Base-by-base conservation (phyloP, 441 rosid species). In the Gossypium davidsonii region DNA sequence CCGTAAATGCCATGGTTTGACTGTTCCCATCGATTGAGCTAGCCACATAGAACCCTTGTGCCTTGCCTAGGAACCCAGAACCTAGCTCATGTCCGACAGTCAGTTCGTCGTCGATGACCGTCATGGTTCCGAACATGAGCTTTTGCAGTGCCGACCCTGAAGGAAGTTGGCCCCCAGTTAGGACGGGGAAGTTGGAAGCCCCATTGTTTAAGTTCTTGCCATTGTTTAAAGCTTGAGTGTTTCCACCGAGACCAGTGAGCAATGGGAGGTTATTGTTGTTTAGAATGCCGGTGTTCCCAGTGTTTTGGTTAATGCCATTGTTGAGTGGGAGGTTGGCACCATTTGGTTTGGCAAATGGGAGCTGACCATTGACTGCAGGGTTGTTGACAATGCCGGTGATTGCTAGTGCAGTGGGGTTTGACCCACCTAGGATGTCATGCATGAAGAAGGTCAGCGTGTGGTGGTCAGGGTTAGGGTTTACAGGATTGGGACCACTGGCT, bases 101-200 rank as follows among this genome's bases (percentile, higher is more conserved):
- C 76, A 91, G 56, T 49, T 87, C 90, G 51, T 90, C 92, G 15
- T 86, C 93, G 4, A 90, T 89, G 3, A 86, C 93, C 0, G 93
- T 88, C 79, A 91, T 73, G 42, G 92, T 89, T 53, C 94, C 91
- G 21, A 89, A 88, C 89, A 89, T 87, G 14, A 89, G 80, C 80
- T 82, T 85, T 14, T 87, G 87, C 56, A 87, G 84, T 51, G 87
- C 78, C 2, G 76, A 74, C 6, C 91, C 91, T 2, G 81, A 73
- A 0, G 91, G 81, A 12, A 83, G 80, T 74, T 85, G 89, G 7
- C 88, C 89, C 0, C 84, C 91, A 1, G 51, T 81, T 42, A 83
- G 75, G 53, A 73, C 37, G 0, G 88, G 58, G 23, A 49, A 11
- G 69, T 64, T 64, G 74, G 10, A 83, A 26, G 12, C 88, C 80